A percentile compares a stretch with the other conserved stretches of the same genome.
Evolutionary conservation across 2,329 filamentous ascomycete genomes (phyloP).

Genomic region (Cyclaneusma minus): DNA sequence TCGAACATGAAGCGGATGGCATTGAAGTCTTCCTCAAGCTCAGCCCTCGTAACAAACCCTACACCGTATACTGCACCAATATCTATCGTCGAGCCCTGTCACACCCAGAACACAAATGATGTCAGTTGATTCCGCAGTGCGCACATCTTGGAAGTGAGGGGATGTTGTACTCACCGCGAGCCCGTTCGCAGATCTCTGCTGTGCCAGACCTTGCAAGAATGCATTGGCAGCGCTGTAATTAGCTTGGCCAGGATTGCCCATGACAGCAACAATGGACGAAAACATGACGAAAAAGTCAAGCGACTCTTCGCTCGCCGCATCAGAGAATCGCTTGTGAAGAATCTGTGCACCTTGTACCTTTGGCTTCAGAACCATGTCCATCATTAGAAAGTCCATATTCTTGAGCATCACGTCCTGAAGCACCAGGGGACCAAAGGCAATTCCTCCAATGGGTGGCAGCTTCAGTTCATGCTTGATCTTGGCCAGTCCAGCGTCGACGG

Average conservation of each 20-base stretch:
- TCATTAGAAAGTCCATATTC: constrained; percentile 11
- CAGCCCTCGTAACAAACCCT: no score
- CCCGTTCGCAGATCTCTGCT: constrained; percentile 12
- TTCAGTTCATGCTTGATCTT: constrained; percentile 6
- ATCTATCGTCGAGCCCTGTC: constrained; percentile 21
- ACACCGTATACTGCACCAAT: constrained; percentile 24
- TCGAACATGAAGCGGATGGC: no score
- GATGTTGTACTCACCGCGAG: constrained; percentile 10
- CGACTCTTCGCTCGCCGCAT: no score
- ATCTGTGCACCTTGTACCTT: constrained; percentile 21
- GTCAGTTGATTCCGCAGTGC: no score
- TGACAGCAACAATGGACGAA: constrained; percentile 16
- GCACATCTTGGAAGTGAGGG: no score
- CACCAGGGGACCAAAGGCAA: constrained; percentile 26
- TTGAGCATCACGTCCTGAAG: constrained; percentile 20
- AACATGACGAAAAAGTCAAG: constrained; percentile 25
- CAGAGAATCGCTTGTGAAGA: no score
- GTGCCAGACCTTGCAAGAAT: constrained; percentile 18
- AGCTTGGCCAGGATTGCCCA: constrained; percentile 21
- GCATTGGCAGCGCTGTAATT: constrained; percentile 28
- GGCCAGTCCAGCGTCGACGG: constrained; percentile 9
- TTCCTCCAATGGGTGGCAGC: constrained; percentile 20
- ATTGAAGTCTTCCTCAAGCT: no score
- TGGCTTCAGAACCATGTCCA: constrained; percentile 12
- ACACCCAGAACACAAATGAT: no score